Evolutionary conservation across 164 flowering plant genomes (phyloP), one percentile per base, ranked within the genome.

Genomic region (Cinnamomum micranthum): DNA sequence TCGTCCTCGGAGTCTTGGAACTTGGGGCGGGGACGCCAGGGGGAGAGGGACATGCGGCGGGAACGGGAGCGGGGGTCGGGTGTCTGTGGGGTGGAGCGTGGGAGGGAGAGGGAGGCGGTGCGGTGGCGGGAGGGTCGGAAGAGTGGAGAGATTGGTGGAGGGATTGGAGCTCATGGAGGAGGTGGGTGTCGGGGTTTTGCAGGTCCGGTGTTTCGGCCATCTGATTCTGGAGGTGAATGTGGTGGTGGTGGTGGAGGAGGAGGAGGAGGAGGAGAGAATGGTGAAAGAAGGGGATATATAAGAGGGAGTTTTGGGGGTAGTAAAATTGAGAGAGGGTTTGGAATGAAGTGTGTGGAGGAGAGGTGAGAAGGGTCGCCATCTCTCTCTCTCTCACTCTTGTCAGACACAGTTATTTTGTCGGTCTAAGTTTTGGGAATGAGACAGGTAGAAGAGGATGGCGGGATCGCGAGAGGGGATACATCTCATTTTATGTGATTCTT

Each of bases 11-110:
- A 82, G 5, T 76, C 74, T 9, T 82, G 90, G 14, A 71, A 79
- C 79, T 87, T 91, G 1, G 92, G 86, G 51, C 89, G 77, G 23
- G 97, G 90, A 1, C 96, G 88, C 98, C 98, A 94, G 1, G 94
- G 95, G 3, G 95, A 91, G 80, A 91, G 55, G 23, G 97, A 92
- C 90, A 90, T 82, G 28, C 97, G 91, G 77, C 97, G 82, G 51
- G 86, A 68, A n/a, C 88, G 82, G 2, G 84, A 80, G 22, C 50
- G 13, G 17, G 65, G 15, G 20, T 31, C 14, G 52, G 82, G 55
- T 0, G 87, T 23, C 23, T 90, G 93, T 67, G 84, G 67, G 2
- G 88, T 77, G 50, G 79, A 74, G 35, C 95, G 77, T 15, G 94
- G 94, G 35, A 92, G 90, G 24, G 82, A 91, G 14, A 94, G 91